Percentiles rank a stretch among this genome's conserved stretches.
These are phyloP conservation scores for Dianthus caryophyllus DNA, from an alignment of 148 eudicot genomes.

Conservation along the genomic window DNA sequence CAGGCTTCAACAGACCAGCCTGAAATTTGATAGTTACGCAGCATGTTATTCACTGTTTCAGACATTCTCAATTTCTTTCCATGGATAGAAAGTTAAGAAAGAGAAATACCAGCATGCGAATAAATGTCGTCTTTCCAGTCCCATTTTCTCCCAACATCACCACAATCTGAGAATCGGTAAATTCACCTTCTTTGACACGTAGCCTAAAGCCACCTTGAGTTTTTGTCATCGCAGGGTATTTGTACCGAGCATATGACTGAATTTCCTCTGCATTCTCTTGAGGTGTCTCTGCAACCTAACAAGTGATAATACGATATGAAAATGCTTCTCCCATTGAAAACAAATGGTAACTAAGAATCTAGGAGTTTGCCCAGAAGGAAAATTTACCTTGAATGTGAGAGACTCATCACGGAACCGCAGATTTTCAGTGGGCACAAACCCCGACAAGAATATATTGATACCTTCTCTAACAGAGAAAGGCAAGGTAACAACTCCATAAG, in stretches of 20 bases:
- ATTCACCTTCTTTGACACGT: constrained; percentile 76
- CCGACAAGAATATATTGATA: constrained; percentile 87
- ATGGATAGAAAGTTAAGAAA: neutral
- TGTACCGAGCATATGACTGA: constrained; percentile 85
- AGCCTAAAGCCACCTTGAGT: constrained; percentile 86
- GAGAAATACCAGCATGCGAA: constrained; percentile 77
- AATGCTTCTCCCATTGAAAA: neutral
- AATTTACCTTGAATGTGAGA: constrained; percentile 88
- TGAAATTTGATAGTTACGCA: constrained; percentile 25
- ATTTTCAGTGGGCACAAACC: constrained; percentile 96
- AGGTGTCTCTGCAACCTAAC: constrained; percentile 88
- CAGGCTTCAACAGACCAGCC: constrained; percentile 94
- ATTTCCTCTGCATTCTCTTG: constrained; percentile 90
- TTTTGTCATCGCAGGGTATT: constrained; percentile 85
- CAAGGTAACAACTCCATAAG: constrained; percentile 96
- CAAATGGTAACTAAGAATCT: neutral
- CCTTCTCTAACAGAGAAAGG: constrained; percentile 99
- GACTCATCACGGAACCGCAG: constrained; percentile 87
- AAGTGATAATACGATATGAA: constrained; percentile 13
- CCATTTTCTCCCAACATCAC: constrained; percentile 99
- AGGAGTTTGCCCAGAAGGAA: neutral
- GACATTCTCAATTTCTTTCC: neutral
- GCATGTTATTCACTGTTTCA: neutral
- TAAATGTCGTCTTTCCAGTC: constrained; percentile 93
- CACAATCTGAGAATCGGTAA: constrained; percentile 90